Conservation (phyloP, 1,139 yeast species). For the Yamadazyma siamensis region DNA sequence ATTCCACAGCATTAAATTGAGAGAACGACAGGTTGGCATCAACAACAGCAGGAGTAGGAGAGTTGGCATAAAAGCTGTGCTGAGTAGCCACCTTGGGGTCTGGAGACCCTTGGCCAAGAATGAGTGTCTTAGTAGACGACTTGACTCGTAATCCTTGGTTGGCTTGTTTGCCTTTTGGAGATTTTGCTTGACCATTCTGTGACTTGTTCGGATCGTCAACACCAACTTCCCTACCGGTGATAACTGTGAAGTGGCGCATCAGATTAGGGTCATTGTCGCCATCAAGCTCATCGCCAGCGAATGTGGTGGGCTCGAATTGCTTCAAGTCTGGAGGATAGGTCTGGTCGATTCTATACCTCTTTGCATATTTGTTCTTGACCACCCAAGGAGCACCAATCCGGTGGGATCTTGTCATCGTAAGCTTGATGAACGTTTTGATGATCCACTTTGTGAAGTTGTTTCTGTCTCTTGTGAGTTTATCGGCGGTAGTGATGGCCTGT, state of each 20-base stretch:
- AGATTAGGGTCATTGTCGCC: constrained; percentile 23
- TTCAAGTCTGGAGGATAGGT: constrained; percentile 54
- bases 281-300: constrained; percentile 24
- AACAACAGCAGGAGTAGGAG: constrained; percentile 4
- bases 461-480: constrained; percentile 76
- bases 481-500: constrained; percentile 70
- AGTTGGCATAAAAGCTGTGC: not conserved
- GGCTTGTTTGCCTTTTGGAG: too few species aligned
- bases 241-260: constrained; percentile 13
- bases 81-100: not conserved
- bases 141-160: not conserved
- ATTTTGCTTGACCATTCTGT: not conserved
- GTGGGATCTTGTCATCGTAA: constrained; percentile 76
- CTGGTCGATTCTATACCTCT: constrained; percentile 54
- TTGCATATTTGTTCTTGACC: constrained; percentile 74
- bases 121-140: not conserved
- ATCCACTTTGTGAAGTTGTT: constrained; percentile 86
- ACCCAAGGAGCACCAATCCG: constrained; percentile 97
- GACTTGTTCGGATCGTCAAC: constrained; percentile 4
- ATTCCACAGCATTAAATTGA: too few species aligned
- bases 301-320: constrained; percentile 36
- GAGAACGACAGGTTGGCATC: too few species aligned
- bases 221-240: constrained; percentile 4
- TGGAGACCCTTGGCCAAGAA: constrained; percentile 5
- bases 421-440: constrained; percentile 82